A percentile compares a stretch with the other conserved stretches of the same genome.
Evolutionary conservation across 345 rosid genomes (phyloP).

Genomic region (Syzygium grande): DNA sequence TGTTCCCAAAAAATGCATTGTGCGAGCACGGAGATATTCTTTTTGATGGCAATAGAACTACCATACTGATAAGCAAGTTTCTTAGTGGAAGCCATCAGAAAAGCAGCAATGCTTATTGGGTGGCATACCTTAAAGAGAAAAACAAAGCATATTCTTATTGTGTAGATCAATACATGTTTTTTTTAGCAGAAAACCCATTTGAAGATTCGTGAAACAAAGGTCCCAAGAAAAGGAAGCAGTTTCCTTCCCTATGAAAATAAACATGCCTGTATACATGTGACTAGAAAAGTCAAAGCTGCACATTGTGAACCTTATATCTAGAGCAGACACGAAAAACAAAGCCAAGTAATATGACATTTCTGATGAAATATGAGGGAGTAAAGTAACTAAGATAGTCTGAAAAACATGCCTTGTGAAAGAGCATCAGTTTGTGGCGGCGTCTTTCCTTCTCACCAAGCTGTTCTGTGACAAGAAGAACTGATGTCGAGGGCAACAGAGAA

Average conservation of each 20-base stretch:
- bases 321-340: neutral
- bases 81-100: neutral
- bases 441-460: constrained; percentile 44
- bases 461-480: constrained; percentile 46
- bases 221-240: neutral
- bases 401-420: constrained; percentile 55
- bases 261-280: neutral
- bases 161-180: neutral
- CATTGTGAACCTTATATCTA: neutral
- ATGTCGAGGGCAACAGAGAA: constrained; percentile 34
- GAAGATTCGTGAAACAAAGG: neutral
- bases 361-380: neutral
- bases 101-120: neutral
- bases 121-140: neutral
- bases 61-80: neutral
- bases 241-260: neutral
- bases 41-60: neutral
- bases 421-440: constrained; percentile 49
- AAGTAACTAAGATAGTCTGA: neutral
- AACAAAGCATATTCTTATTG: neutral
- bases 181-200: neutral
- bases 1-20: neutral
- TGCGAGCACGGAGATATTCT: neutral
- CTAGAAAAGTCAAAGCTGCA: neutral
- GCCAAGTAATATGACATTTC: neutral